Conservation (phyloP, 2,329 filamentous ascomycete genomes). For the Aspergillus niger region DNA sequence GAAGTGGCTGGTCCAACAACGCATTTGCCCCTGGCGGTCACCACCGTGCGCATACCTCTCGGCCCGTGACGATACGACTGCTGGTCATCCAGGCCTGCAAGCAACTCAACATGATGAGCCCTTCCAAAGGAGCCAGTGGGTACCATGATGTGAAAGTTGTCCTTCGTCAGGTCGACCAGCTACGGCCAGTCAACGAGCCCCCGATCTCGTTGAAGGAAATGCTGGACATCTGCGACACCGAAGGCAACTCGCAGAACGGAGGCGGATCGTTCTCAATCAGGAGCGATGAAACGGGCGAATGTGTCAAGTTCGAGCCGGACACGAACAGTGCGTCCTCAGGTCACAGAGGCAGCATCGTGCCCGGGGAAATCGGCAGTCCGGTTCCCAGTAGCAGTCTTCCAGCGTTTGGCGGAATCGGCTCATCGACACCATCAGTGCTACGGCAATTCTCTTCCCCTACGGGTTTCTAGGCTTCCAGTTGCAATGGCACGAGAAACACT, state of each 20-base stretch:
- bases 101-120: conserved; percentile 51
- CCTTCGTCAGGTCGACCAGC: conserved; percentile 64
- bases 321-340: conserved; percentile 47
- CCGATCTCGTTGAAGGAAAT: conserved; percentile 67
- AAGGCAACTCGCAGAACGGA: conserved; percentile 82
- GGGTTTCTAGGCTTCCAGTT: conserved; percentile 36
- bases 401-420: conserved; percentile 41
- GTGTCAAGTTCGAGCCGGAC: conserved; percentile 57
- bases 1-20: conserved; percentile 50
- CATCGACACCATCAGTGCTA: conserved; percentile 30
- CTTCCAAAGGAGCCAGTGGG: conserved; percentile 53
- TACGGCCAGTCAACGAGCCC: conserved; percentile 61
- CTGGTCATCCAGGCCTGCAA: conserved; percentile 80
- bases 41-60: conserved; percentile 58
- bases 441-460: conserved; percentile 43
- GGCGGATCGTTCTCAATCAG: conserved; percentile 81
- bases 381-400: conserved; percentile 50
- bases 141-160: conserved; percentile 70
- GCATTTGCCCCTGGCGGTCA: conserved; percentile 53
- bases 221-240: conserved; percentile 83
- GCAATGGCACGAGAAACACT: conserved; percentile 15
- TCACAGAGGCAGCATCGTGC: conserved; percentile 48
- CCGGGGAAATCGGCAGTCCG: conserved; percentile 72
- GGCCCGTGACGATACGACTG: conserved; percentile 69
- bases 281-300: conserved; percentile 50